Evolutionary conservation across 108 stramenopile species (phyloP).

Genomic region (Cyclostephanos tholiformis): DNA sequence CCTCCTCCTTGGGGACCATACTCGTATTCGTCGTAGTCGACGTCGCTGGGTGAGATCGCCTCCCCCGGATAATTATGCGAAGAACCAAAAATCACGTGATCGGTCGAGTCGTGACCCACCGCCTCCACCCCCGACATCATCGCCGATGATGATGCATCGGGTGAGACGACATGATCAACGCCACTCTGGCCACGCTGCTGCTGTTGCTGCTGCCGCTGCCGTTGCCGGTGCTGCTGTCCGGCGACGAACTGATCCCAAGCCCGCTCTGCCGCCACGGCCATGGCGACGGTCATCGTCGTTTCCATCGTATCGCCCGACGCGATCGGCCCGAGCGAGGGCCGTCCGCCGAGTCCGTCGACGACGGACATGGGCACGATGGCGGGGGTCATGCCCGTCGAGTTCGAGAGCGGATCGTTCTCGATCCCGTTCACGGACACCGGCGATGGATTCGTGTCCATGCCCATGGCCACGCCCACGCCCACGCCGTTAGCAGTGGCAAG

Average conservation of each 20-base stretch:
- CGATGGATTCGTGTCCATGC: too few relatives aligned
- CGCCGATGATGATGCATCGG: too few relatives aligned
- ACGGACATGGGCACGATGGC: background rate
- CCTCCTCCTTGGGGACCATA: slow-evolving; percentile 13
- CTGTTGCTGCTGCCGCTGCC: background rate
- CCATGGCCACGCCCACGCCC: too few relatives aligned
- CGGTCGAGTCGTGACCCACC: too few relatives aligned
- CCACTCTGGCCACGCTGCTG: slow-evolving; percentile 1
- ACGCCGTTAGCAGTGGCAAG: too few relatives aligned
- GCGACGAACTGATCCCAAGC: slow-evolving; percentile 17
- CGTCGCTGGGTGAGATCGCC: slow-evolving; percentile 11
- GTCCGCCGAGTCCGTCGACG: background rate
- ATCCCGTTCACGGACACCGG: too few relatives aligned
- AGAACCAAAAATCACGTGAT: too few relatives aligned
- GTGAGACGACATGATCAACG: too few relatives aligned
- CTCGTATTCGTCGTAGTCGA: slow-evolving; percentile 18
- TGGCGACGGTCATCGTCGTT: slow-evolving; percentile 9
- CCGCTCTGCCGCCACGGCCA: background rate
- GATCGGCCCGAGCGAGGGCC: background rate
- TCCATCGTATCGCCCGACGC: background rate
- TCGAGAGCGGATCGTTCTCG: slow-evolving; percentile 46
- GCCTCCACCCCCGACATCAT: background rate
- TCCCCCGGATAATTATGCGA: slow-evolving; percentile 3
- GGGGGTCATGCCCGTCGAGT: slow-evolving; percentile 9
- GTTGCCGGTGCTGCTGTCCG: background rate